Base-by-base conservation (phyloP, 306 rosid genomes). In the Medicago truncatula region DNA sequence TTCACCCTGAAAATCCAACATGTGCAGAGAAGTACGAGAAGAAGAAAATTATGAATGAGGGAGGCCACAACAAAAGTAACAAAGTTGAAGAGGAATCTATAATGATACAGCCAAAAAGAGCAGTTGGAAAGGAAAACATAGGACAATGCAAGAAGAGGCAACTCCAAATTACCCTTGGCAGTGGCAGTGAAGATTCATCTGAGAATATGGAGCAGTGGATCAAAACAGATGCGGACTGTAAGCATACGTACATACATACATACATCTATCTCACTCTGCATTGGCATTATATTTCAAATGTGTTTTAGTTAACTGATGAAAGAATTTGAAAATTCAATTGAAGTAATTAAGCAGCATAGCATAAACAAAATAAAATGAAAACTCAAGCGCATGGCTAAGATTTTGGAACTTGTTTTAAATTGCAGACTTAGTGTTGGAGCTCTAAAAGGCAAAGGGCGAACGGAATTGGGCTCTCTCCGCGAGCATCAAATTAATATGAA, bases 201-300 rank as follows among this genome's bases (percentile, higher is more conserved):
- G 93, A 80, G 60, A 90, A 87, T 80, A 82, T 67, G 76, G 96
- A 90, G 85, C 98, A 88, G 73, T 93, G 98, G 98, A 89, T 93
- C 87, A 90, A 86, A 79, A 90, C 98, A 67, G 98, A 90, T 82
- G 95, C 92, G 2, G 98, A 93, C 75, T 93, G 98, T 93, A 89
- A 93, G 96, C 66, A 54, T 46, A 2, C 28, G 2, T 25, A 25
- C 28, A 12, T 47, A 95, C 66, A 54, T 47, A 28, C 31, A 28
- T 28, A 28, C 31, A 13, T 47, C 6, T 14, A 4, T 12, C 17
- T 41, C 47, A 41, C 12, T 41, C 47, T 41, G 47, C 47, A 41
- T 41, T 41, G 47, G 11, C 47, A 41, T 40, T 8, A 9, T 9
- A 8, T 7, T 40, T 40, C 47, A 41, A 41, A 41, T 41, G 47